These are phyloP conservation scores for Asterochloris sp. DNA, from an alignment of 139 green algal genomes.

Conservation along the genomic window DNA sequence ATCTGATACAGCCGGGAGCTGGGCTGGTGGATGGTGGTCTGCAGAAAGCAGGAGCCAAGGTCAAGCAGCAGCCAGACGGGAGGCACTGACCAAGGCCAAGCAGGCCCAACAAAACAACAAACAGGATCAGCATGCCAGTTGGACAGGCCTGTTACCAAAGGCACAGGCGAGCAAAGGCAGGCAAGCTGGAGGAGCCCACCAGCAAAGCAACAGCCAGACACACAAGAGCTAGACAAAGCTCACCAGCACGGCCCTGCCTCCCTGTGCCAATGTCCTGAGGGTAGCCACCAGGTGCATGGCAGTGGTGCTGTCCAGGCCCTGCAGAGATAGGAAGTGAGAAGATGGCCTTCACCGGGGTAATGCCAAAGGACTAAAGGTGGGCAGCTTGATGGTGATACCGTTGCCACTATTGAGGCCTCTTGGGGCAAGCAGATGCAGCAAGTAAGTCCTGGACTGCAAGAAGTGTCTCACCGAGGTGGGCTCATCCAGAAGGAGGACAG, in stretches of 20 bases:
- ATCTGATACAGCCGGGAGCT: constrained; percentile 76
- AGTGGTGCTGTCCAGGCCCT: constrained; percentile 86
- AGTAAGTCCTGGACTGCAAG: too few species aligned
- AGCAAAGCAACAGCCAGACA: too few species aligned
- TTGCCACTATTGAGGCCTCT: background rate
- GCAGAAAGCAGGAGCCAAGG: too few species aligned
- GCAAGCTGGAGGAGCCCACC: too few species aligned
- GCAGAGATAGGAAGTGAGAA: background rate
- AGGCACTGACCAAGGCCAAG: too few species aligned
- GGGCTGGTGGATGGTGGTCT: constrained; percentile 94
- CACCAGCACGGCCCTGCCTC: constrained; percentile 67
- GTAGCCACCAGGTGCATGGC: constrained; percentile 78
- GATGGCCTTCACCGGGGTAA: background rate
- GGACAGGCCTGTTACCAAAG: too few species aligned
- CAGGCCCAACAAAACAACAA: too few species aligned
- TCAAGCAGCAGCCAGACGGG: too few species aligned
- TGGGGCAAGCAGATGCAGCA: background rate
- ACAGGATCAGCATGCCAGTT: too few species aligned
- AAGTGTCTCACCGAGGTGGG: constrained; percentile 16
- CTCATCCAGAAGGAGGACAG: constrained; percentile 83
- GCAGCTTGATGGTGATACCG: background rate
- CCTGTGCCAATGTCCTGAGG: constrained; percentile 63
- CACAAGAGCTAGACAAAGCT: too few species aligned
- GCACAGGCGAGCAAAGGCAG: too few species aligned
- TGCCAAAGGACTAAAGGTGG: background rate